A percentile compares a stretch with the other conserved stretches of the same genome.
These are phyloP conservation scores for Tilletia setariae DNA, from an alignment of 1,284 basidiomycete genomes.

Conservation along the genomic window DNA sequence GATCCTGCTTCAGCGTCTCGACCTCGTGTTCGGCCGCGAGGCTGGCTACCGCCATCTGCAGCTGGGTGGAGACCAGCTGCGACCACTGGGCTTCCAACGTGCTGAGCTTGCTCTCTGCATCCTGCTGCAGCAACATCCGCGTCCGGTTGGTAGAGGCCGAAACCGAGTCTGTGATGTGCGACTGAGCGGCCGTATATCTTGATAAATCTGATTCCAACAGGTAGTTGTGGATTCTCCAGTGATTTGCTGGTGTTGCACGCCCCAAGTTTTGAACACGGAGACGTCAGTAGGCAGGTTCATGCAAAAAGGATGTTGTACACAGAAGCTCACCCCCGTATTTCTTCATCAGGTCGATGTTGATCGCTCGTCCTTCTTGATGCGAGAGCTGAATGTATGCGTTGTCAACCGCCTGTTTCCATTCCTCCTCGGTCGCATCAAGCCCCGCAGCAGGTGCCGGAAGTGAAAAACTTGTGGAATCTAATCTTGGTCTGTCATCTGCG, in stretches of 20 bases:
- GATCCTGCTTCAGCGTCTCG: background rate
- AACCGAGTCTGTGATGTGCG: background rate
- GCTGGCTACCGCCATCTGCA: constrained; percentile 1
- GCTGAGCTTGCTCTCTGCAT: background rate
- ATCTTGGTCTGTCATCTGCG: background rate
- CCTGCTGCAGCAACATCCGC: background rate
- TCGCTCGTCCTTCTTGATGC: constrained; percentile 11
- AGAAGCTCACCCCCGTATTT: constrained; percentile 10
- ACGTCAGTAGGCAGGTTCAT: background rate
- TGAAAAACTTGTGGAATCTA: background rate
- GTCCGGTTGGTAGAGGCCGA: constrained; percentile 7
- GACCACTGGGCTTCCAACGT: background rate
- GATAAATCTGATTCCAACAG: background rate
- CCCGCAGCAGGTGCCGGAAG: background rate
- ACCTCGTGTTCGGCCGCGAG: background rate
- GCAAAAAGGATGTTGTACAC: background rate
- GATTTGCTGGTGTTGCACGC: background rate
- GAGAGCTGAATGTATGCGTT: background rate
- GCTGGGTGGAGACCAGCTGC: background rate
- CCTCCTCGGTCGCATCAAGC: background rate
- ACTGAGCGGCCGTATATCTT: background rate
- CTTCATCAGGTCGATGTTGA: constrained; percentile 15
- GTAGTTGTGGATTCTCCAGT: constrained; percentile 13
- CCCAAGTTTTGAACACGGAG: background rate
- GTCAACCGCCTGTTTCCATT: background rate